Evolutionary conservation across 345 rosid genomes (phyloP), one percentile per base, ranked within the genome.

Genomic region (Iberis pinnata): DNA sequence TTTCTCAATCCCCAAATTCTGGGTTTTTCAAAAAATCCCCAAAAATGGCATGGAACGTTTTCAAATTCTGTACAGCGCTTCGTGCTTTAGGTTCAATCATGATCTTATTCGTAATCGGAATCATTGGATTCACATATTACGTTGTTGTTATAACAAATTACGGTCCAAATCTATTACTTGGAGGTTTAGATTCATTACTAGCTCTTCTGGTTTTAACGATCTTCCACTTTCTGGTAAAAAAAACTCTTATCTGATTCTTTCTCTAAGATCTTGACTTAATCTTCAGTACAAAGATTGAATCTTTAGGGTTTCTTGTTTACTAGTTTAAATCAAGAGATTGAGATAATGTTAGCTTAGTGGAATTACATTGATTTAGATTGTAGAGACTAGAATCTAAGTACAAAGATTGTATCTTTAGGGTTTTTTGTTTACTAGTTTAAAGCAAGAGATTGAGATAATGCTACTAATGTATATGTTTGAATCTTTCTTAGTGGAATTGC

Each of bases 51-150:
- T 78, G 82, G 80, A 83, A 86, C 72, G 80, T 81, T 38, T 86
- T 86, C 83, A 79, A 74, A 64, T 83, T 77, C 71, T 86, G 95
- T 50, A 79, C 89, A 25, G 76, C 81, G 6, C 80, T 86, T 17
- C 86, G 95, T 0, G 95, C 86, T 9, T 68, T 83, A 49, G 92
- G 95, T 26, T 83, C 89, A 25, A 68, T 86, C 40, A 81, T 86
- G 95, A 81, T 86, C 61, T 15, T 78, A 1, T 53, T 79, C 27
- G 84, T 86, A 11, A 56, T 86, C 18, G 84, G 79, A 19, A 73
- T 86, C 41, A 52, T 74, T 37, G 84, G 86, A 31, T 69, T 81
- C 61, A 73, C 92, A 6, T 86, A 86, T 47, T 83, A 81, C 51
- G 73, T 76, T 40, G 63, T 86, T 35, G 92, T 81, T 12, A 49